Evolutionary conservation across 805 yeast species (phyloP), one percentile per base, ranked within the genome.

Genomic region (Metschnikowia drakensbergensis): DNA sequence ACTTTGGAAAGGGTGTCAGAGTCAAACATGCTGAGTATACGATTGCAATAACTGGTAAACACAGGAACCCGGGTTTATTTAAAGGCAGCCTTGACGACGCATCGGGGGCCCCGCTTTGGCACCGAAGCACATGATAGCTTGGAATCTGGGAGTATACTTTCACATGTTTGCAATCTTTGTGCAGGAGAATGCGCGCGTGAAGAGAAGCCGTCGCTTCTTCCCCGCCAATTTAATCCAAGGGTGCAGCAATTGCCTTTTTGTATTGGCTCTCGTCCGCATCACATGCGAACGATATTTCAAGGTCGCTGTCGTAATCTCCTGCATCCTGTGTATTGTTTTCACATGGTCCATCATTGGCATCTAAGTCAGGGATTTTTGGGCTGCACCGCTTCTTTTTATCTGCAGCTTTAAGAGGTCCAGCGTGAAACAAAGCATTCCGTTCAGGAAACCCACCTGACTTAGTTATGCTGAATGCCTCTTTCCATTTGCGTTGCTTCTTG

Each of bases 231-330:
- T 35, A 28, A 6, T 35, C n/a, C 22, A 27, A 27, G 10, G 39
- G 34, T 34, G 39, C 46, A 28, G 54, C 42, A 27, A 51, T 42
- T 23, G 40, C 54, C 5, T 45, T 45, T 28, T 48, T 37, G 48
- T 63, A 63, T 13, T 55, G 53, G 39, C 35, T 30, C 42, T 56
- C 53, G 47, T 57, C 60, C 26, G 54, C 57, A 13, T 60, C 65
- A 40, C 55, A 54, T 35, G 58, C 59, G 43, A 67, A 68, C n/a
- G 63, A 58, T 28, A 68, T 68, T 34, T 64, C 71, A 6, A 68
- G 47, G 33, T 67, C 72, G 43, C 63, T 58, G 29, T 58, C 68
- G 6, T 52, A 55, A 33, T 53, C 54, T 35, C 46, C 38, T 33
- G 38, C 34, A 34, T 10, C 17, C n/a, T 27, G 35, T 5, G 31